phyloP scores from a whole-genome alignment of 768 basidiomycete species.

The Russula dissimulans region DNA sequence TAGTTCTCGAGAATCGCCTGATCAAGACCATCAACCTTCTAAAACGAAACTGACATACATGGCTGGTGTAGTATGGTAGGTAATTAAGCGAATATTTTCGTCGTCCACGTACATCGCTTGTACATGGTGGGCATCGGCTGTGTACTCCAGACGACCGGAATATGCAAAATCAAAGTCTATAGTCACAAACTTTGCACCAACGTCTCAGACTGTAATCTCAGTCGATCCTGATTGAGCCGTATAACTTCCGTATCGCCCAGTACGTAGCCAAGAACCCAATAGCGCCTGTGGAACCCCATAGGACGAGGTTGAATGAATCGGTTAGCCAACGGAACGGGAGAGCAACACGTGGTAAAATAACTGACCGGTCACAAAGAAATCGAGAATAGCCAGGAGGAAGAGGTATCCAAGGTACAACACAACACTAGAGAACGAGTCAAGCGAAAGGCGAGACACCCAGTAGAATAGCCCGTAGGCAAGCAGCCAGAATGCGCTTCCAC shows the following conservation, averaged over 20 bases:
- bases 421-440: slow-evolving; percentile 73
- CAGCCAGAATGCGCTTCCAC: slow-evolving; percentile 89
- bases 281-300: slow-evolving; percentile 44
- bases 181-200: background rate
- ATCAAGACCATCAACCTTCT: no score
- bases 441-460: slow-evolving; percentile 77
- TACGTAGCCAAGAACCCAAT: slow-evolving; percentile 89
- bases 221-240: slow-evolving; percentile 75
- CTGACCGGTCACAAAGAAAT: slow-evolving; percentile 83
- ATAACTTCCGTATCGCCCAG: slow-evolving; percentile 81
- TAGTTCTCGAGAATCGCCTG: no score
- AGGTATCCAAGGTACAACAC: slow-evolving; percentile 89
- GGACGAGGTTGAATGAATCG: background rate
- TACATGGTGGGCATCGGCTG: background rate
- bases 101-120: background rate
- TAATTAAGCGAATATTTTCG: background rate
- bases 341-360: slow-evolving; percentile 1
- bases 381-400: slow-evolving; percentile 67
- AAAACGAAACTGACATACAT: background rate
- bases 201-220: slow-evolving; percentile 18
- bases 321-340: background rate
- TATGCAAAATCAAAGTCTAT: background rate
- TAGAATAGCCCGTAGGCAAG: slow-evolving; percentile 83
- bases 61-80: background rate
- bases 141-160: background rate